Base-by-base conservation (phyloP, 75 land plant genomes). In the Isoetes taiwanensis region DNA sequence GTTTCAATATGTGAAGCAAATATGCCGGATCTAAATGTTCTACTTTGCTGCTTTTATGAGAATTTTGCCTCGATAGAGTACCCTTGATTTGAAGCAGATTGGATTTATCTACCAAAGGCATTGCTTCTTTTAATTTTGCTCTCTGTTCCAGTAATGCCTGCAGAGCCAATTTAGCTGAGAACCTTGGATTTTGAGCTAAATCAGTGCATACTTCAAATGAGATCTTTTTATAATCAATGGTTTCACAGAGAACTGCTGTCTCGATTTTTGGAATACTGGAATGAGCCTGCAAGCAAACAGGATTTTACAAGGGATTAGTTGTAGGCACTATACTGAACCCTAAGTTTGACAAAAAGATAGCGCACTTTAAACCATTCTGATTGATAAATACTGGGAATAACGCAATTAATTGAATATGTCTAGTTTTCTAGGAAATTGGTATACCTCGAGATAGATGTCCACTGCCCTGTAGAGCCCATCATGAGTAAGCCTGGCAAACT, bases 401-500 rank as follows among this genome's bases (percentile, higher is more conserved):
- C n/a, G n/a, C n/a, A n/a, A n/a, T n/a, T n/a, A n/a, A n/a, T n/a
- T n/a, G n/a, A n/a, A n/a, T n/a, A n/a, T n/a, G n/a, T n/a, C n/a
- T n/a, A n/a, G n/a, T n/a, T n/a, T n/a, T n/a, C n/a, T n/a, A n/a
- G n/a, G n/a, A n/a, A n/a, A n/a, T n/a, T n/a, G n/a, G n/a, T 63
- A 3, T 75, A 91, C 97, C 94, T 91, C 70, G 43, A 91, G 69
- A 55, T 86, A 91, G 66, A 91, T 70, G 62, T 83, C 85, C 19
- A 91, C 38, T 19, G 94, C 85, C 59, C 64, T 68, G 55, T 83
- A 86, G 2, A 91, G 60, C 26, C 70, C 73, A 59, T 91, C 88
- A 63, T 69, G 73, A 19, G 78, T 72, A 1, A 79, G 81, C 41
- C 97, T 75, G 16, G 97, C 85, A 27, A 56, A 66, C 40, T 80